phyloP scores from a whole-genome alignment of 768 basidiomycete species.

The Thelephora aurantiotincta region DNA sequence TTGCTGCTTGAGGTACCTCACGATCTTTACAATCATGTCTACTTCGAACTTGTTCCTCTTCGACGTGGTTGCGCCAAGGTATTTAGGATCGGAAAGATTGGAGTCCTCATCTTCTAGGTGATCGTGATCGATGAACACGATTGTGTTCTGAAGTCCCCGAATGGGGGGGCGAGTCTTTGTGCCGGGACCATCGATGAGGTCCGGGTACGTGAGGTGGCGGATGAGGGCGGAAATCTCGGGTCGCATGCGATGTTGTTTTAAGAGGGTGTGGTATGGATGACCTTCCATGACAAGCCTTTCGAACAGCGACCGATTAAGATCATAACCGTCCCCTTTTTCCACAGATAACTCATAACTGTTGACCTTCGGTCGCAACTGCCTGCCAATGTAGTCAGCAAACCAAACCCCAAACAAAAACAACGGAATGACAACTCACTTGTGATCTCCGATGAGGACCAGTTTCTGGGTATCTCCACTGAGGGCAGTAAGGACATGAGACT shows the following conservation, averaged over 20 bases:
- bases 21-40: slow-evolving; percentile 49
- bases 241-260: slow-evolving; percentile 57
- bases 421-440: slow-evolving; percentile 32
- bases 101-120: slow-evolving; percentile 36
- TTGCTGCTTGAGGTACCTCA: slow-evolving; percentile 52
- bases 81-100: slow-evolving; percentile 29
- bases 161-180: slow-evolving; percentile 38
- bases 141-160: slow-evolving; percentile 38
- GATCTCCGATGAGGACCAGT: slow-evolving; percentile 57
- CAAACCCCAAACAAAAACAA: neutral
- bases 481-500: slow-evolving; percentile 51
- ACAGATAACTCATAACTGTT: slow-evolving; percentile 50
- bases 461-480: slow-evolving; percentile 31
- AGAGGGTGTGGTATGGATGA: slow-evolving; percentile 46
- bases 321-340: slow-evolving; percentile 54
- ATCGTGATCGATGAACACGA: slow-evolving; percentile 47
- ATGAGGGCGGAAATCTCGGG: slow-evolving; percentile 57
- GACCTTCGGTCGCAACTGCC: slow-evolving; percentile 62
- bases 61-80: slow-evolving; percentile 33
- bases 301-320: slow-evolving; percentile 54
- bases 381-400: slow-evolving; percentile 11
- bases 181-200: slow-evolving; percentile 36
- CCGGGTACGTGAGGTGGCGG: slow-evolving; percentile 52
- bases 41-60: slow-evolving; percentile 51
- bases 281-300: slow-evolving; percentile 49